Evolutionary conservation across 2,329 filamentous ascomycete species (phyloP), one percentile per base, ranked within the genome.

Genomic region (Stagonosporopsis cucurbitacearum): DNA sequence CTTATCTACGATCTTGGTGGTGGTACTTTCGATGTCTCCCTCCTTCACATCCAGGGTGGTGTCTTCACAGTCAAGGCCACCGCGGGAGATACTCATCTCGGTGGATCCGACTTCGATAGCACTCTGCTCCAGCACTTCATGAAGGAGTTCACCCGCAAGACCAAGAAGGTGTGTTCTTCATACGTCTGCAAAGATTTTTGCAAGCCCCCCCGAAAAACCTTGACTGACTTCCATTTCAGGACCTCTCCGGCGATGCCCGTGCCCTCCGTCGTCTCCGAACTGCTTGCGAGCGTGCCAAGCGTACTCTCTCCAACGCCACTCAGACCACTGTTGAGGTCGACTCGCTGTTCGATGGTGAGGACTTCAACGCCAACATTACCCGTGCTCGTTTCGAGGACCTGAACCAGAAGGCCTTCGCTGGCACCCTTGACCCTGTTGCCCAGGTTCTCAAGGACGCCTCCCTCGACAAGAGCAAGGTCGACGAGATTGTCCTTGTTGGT

Each of bases 1-100:
- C 87, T 99, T 69, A 98, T 99, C 84, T 99, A 98, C 86, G 95
- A 99, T 88, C 89, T 99, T 64, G 95, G 95, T 87, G 95, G 95
- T 87, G 95, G 95, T 87, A 99, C 95, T 79, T 99, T 99, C 82
- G 95, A 99, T 97, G 95, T 99, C 25, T 98, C 95, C 64, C 91
- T 98, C 69, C 87, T 99, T 41, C 94, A 96, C 86, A 98, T 99
- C 78, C 92, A 98, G 83, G 93, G 94, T 77, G 95, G 95, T 86
- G 95, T 99, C 74, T 99, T 99, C 87, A 96, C 94, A 65, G 95
- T 98, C 79, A 96, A 96, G 88, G 93, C 94, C 62, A 98, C 95
- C 58, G 93, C 94, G 74, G 95, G 95, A 87, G 94, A 99, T 30
- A 97, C 92, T 74, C 93, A 97, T 79, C 83, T 97, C 78, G 94